Evolutionary conservation across 331 rosid species (phyloP).

Genomic region (Stylosanthes scabra): DNA sequence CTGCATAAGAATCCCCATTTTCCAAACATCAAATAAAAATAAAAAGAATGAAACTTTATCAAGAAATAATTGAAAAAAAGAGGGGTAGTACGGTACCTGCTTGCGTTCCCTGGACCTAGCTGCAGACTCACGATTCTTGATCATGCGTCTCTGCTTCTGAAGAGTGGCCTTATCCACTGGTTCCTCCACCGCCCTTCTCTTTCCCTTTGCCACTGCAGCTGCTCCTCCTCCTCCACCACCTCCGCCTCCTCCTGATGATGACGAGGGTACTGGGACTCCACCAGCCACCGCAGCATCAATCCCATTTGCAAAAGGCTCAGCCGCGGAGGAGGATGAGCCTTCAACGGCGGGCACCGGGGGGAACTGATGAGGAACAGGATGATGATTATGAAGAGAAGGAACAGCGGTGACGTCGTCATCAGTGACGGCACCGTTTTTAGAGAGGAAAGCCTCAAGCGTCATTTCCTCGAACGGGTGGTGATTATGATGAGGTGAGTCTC

Average conservation of each 20-base stretch:
- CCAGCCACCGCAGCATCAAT: conserved; percentile 47
- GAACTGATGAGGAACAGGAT: neutral
- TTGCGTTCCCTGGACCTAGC: conserved; percentile 98
- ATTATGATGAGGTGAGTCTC: neutral
- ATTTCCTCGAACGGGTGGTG: conserved; percentile 46
- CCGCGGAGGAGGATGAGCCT: conserved; percentile 18
- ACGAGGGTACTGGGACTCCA: conserved; percentile 41
- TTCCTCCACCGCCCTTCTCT: conserved; percentile 72
- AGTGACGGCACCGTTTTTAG: conserved; percentile 62
- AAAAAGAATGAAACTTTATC: neutral
- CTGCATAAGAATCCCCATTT: neutral
- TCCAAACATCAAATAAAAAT: conserved; percentile 16
- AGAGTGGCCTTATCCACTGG: conserved; percentile 82
- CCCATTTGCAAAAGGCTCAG: conserved; percentile 52
- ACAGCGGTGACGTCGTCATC: conserved; percentile 67
- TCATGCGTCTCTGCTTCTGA: conserved; percentile 88
- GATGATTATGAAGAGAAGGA: neutral
- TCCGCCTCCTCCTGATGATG: conserved; percentile 41
- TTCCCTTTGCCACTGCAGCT: conserved; percentile 64
- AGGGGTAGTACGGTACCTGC: conserved; percentile 54
- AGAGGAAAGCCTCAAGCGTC: conserved; percentile 80
- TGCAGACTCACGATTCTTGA: conserved; percentile 93
- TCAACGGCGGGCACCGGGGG: neutral
- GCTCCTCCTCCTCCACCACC: conserved; percentile 42
- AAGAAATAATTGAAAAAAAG: neutral